Evolutionary conservation across 306 rosid genomes (phyloP).

Genomic region (Mucuna pruriens): DNA sequence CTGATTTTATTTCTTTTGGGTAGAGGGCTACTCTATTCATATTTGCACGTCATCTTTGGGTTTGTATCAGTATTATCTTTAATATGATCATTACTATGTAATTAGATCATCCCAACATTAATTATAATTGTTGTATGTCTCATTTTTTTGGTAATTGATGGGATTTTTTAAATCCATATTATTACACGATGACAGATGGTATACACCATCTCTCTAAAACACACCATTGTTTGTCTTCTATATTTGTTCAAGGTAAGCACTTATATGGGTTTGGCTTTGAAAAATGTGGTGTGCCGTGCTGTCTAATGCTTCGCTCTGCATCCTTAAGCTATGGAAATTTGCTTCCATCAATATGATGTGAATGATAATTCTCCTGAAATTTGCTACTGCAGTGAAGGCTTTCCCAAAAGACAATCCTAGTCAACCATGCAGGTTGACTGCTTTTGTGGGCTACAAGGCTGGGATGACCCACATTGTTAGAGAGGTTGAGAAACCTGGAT

Average conservation of each 20-base stretch:
- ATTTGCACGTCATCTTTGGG: background rate
- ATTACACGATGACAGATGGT: background rate
- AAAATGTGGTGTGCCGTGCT: background rate
- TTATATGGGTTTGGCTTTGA: background rate
- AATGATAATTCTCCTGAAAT: background rate
- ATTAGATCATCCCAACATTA: background rate
- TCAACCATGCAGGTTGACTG: constrained; percentile 71
- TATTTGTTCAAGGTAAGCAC: background rate
- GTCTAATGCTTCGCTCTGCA: background rate
- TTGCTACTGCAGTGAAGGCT: constrained; percentile 66
- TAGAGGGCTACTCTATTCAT: too few species aligned
- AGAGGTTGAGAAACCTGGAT: constrained; percentile 87
- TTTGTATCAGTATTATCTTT: background rate
- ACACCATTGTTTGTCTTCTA: background rate
- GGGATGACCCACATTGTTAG: constrained; percentile 91
- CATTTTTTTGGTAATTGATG: background rate
- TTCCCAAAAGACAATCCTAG: constrained; percentile 72
- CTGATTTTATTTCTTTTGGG: background rate
- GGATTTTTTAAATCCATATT: background rate
- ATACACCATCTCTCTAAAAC: too few species aligned
- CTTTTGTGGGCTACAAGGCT: constrained; percentile 81
- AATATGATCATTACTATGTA: background rate
- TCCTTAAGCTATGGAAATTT: background rate
- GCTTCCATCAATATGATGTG: background rate
- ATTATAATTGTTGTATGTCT: background rate